phyloP scores from a whole-genome alignment of 225 moss, liverwort and hornwort species.

The Sphagnum contortum region DNA sequence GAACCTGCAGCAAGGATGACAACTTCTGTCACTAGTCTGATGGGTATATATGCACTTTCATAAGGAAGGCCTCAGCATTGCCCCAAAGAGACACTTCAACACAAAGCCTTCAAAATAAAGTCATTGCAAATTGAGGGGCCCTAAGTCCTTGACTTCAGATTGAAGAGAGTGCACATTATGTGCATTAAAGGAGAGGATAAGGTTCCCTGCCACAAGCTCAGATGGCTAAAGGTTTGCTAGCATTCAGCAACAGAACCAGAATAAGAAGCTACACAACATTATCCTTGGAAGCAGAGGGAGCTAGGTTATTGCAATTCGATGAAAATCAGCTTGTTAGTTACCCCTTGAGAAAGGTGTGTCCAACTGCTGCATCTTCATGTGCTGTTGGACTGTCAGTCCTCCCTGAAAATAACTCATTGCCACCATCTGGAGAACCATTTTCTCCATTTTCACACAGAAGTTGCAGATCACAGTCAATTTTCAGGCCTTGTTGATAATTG shows the following conservation, averaged over 20 bases:
- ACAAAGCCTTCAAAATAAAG: neutral
- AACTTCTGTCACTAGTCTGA: no score
- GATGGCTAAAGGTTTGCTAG: neutral
- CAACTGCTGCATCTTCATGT: constrained; percentile 22
- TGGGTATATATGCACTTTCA: no score
- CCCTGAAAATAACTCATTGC: constrained; percentile 1
- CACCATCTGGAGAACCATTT: constrained; percentile 6
- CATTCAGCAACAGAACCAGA: neutral
- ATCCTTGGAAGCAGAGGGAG: neutral
- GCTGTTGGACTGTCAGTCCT: constrained; percentile 7
- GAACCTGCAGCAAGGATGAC: constrained; percentile 36
- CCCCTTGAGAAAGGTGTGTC: constrained; percentile 49
- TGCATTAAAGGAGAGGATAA: no score
- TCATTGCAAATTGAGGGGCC: no score
- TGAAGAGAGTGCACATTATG: no score
- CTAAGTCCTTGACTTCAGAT: no score
- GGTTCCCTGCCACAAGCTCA: neutral
- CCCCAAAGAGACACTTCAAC: neutral
- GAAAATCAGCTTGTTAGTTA: constrained; percentile 1
- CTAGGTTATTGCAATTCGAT: neutral
- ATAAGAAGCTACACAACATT: no score
- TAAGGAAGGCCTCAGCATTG: neutral
- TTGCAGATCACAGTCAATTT: constrained; percentile 8
- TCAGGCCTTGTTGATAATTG: constrained; percentile 18
- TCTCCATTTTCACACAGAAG: constrained; percentile 12